Evolutionary conservation across 2,329 filamentous ascomycete species (phyloP).

Genomic region (Nemania serpens): DNA sequence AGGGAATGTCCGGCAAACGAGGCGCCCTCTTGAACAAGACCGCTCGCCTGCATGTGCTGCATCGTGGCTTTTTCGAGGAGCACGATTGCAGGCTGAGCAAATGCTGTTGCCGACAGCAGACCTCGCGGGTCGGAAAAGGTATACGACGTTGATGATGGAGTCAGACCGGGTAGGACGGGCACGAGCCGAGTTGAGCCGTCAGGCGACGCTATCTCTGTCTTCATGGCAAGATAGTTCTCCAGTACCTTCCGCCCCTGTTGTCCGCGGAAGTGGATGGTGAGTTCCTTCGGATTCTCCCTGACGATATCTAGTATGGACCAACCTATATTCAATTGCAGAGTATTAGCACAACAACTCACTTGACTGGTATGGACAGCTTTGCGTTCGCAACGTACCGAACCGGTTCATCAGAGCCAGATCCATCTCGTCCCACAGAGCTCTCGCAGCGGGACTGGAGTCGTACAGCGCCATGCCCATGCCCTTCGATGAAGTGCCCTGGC

Average conservation of each 20-base stretch:
- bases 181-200: slow-evolving; percentile 95
- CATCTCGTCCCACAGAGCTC: slow-evolving; percentile 95
- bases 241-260: slow-evolving; percentile 95
- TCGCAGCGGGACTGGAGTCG: slow-evolving; percentile 86
- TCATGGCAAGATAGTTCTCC: slow-evolving; percentile 99
- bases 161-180: slow-evolving; percentile 98
- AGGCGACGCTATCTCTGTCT: slow-evolving; percentile 92
- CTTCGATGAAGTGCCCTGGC: slow-evolving; percentile 96
- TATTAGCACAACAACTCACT: neutral
- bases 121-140: slow-evolving; percentile 95
- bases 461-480: slow-evolving; percentile 99
- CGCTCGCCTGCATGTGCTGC: slow-evolving; percentile 52
- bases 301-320: slow-evolving; percentile 99
- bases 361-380: neutral
- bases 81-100: slow-evolving; percentile 95
- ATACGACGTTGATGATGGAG: slow-evolving; percentile 90
- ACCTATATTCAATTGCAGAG: slow-evolving; percentile 51
- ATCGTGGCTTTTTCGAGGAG: slow-evolving; percentile 99
- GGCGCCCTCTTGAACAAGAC: slow-evolving; percentile 18
- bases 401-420: slow-evolving; percentile 50
- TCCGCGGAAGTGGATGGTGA: slow-evolving; percentile 97
- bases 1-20: slow-evolving; percentile 24
- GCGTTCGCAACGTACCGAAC: neutral
- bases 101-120: slow-evolving; percentile 93
- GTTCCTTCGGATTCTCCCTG: slow-evolving; percentile 98